phyloP scores from a whole-genome alignment of 768 basidiomycete genomes.

The Suillus alpinus region DNA sequence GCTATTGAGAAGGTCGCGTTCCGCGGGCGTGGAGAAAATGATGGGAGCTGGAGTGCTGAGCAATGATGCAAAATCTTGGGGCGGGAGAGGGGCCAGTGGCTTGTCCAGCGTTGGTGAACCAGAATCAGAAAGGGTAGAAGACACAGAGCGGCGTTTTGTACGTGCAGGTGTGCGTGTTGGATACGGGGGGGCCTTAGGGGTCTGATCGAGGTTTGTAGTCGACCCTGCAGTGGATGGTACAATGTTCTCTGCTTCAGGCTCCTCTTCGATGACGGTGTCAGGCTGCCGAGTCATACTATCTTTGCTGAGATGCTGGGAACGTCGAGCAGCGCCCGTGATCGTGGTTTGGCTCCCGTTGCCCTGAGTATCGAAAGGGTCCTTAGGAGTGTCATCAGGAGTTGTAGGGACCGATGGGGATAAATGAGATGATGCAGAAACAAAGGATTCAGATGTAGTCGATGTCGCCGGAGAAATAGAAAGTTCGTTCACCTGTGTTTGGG shows the following conservation, averaged over 20 bases:
- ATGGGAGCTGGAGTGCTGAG: conserved; percentile 67
- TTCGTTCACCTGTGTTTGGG: conserved; percentile 22
- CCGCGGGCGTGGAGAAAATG: conserved; percentile 83
- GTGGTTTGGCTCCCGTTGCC: conserved; percentile 56
- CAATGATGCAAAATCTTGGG: conserved; percentile 62
- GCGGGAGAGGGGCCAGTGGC: too few relatives aligned
- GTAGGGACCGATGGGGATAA: conserved; percentile 49
- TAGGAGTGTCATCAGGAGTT: conserved; percentile 49
- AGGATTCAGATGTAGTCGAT: conserved; percentile 37
- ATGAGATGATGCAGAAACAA: conserved; percentile 53
- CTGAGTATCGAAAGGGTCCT: conserved; percentile 43
- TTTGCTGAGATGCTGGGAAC: conserved; percentile 29
- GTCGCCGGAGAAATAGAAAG: conserved; percentile 46
- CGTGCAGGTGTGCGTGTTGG: too few relatives aligned
- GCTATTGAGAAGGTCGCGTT: conserved; percentile 74
- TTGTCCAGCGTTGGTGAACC: too few relatives aligned
- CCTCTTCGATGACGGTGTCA: too few relatives aligned
- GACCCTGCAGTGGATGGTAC: too few relatives aligned
- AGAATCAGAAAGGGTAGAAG: too few relatives aligned
- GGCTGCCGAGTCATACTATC: conserved; percentile 38
- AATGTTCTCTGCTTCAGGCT: too few relatives aligned
- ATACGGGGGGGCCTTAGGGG: too few relatives aligned
- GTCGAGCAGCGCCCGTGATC: conserved; percentile 42
- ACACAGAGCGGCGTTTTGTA: too few relatives aligned
- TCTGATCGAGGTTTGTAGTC: too few relatives aligned